phyloP scores from a whole-genome alignment of 2,329 filamentous ascomycete genomes.

The Chaetomium strumarium region DNA sequence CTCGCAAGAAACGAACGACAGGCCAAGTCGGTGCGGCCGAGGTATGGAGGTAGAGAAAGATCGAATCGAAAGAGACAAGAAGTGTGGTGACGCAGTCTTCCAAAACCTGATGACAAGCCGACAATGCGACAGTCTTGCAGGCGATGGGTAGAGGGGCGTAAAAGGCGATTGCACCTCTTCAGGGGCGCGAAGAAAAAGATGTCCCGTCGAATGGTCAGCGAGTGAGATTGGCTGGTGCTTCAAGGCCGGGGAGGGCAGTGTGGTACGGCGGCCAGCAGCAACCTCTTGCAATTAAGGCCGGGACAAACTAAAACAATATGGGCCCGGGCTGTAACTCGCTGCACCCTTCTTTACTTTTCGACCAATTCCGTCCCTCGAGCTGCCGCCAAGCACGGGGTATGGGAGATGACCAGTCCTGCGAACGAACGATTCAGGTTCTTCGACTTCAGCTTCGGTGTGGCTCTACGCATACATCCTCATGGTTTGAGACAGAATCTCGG shows the following conservation, averaged over 20 bases:
- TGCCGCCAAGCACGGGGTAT: conserved; percentile 5
- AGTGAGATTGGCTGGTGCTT: conserved; percentile 21
- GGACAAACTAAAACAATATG: conserved; percentile 16
- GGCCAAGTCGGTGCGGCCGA: conserved; percentile 3
- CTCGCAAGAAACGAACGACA: conserved; percentile 16
- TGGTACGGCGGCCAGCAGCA: not conserved
- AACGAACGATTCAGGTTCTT: too few species aligned
- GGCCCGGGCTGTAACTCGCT: conserved; percentile 5
- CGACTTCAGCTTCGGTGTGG: too few species aligned
- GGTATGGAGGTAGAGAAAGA: conserved; percentile 11
- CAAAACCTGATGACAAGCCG: not conserved
- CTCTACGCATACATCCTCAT: not conserved
- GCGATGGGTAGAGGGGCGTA: conserved; percentile 12
- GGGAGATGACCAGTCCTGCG: not conserved
- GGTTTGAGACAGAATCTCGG: not conserved
- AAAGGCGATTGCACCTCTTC: conserved; percentile 12
- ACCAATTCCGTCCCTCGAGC: conserved; percentile 2
- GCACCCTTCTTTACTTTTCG: conserved; percentile 3
- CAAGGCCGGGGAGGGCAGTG: conserved; percentile 12
- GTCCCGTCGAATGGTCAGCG: conserved; percentile 7
- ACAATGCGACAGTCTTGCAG: conserved; percentile 4
- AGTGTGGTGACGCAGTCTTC: not conserved
- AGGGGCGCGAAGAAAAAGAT: conserved; percentile 20
- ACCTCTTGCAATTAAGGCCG: conserved; percentile 11
- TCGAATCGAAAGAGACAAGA: conserved; percentile 8